phyloP scores from a whole-genome alignment of 208 protist genomes.

The Trypanosoma theileri region DNA sequence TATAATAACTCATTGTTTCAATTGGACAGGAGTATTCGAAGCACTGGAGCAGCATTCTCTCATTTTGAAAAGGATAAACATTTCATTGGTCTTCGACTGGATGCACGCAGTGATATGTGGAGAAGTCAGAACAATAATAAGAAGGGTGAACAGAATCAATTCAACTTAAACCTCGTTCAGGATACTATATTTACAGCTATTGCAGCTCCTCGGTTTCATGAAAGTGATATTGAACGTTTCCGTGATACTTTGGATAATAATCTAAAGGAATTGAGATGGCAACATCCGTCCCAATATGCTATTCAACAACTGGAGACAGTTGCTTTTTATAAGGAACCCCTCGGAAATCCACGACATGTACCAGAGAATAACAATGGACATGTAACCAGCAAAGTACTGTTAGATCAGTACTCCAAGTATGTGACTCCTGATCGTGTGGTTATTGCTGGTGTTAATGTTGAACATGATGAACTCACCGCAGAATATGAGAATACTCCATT shows the following conservation, averaged over 20 bases:
- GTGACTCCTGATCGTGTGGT: slow-evolving; percentile 75
- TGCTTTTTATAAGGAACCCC: slow-evolving; percentile 85
- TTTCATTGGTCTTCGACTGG: slow-evolving; percentile 77
- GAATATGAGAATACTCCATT: slow-evolving; percentile 87
- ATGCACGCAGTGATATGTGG: slow-evolving; percentile 75
- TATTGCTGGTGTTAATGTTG: slow-evolving; percentile 88
- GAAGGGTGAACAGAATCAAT: slow-evolving; percentile 27
- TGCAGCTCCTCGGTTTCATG: slow-evolving; percentile 76
- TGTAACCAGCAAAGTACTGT: slow-evolving; percentile 64
- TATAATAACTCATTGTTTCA: slow-evolving; percentile 85
- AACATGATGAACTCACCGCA: slow-evolving; percentile 79
- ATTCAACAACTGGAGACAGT: slow-evolving; percentile 82
- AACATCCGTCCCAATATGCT: slow-evolving; percentile 72
- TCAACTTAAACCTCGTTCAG: slow-evolving; percentile 66
- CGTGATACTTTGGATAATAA: slow-evolving; percentile 86
- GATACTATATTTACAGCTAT: slow-evolving; percentile 84
- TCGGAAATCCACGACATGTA: slow-evolving; percentile 85
- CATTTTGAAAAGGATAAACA: slow-evolving; percentile 86
- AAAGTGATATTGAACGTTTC: slow-evolving; percentile 81
- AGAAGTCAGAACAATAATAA: slow-evolving; percentile 22
- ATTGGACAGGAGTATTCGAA: slow-evolving; percentile 81
- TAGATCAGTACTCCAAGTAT: slow-evolving; percentile 78
- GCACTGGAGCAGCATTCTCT: slow-evolving; percentile 63
- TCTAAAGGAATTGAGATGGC: slow-evolving; percentile 80
- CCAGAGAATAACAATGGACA: slow-evolving; percentile 66